These are phyloP conservation scores for Immersiporthe knoxdaviesiana DNA, from an alignment of 2,329 filamentous ascomycete genomes.

Conservation along the genomic window DNA sequence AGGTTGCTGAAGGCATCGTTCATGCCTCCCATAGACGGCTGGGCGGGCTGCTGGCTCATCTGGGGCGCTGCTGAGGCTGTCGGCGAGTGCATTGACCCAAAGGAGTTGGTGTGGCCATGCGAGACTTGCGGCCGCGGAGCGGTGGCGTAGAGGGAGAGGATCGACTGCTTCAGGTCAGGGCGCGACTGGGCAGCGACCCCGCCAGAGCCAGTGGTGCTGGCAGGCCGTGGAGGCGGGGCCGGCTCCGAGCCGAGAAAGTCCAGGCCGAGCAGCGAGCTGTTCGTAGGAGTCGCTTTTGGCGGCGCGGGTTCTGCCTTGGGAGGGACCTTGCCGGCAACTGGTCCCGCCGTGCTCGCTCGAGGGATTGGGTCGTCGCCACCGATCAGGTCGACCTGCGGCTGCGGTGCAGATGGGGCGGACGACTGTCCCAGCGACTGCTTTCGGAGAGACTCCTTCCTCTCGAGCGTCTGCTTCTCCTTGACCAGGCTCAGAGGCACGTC, in stretches of 20 bases:
- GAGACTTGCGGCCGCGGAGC: constrained; percentile 71
- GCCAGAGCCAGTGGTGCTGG: constrained; percentile 73
- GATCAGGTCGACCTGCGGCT: constrained; percentile 75
- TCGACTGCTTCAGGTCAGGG: constrained; percentile 95
- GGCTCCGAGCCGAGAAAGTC: constrained; percentile 84
- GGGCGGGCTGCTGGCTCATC: constrained; percentile 45
- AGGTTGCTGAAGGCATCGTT: constrained; percentile 75
- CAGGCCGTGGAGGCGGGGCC: constrained; percentile 74
- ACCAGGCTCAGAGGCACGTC: constrained; percentile 70
- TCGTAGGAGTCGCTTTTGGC: constrained; percentile 70
- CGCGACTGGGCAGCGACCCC: constrained; percentile 69
- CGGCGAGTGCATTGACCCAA: constrained; percentile 69
- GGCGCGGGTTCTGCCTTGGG: constrained; percentile 68
- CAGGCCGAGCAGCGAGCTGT: constrained; percentile 82
- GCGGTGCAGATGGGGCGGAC: constrained; percentile 32
- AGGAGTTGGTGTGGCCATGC: constrained; percentile 64
- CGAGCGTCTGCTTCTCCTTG: constrained; percentile 68
- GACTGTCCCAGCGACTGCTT: constrained; percentile 56
- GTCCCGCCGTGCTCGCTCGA: constrained; percentile 75
- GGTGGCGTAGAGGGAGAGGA: constrained; percentile 90
- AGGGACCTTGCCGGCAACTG: constrained; percentile 59
- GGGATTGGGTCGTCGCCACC: constrained; percentile 72
- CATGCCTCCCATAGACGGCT: constrained; percentile 62
- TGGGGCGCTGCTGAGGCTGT: constrained; percentile 38
- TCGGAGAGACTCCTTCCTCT: constrained; percentile 62